Base-by-base conservation (phyloP, 192 early-diverging fungal species). In the Backusella morwellensis region DNA sequence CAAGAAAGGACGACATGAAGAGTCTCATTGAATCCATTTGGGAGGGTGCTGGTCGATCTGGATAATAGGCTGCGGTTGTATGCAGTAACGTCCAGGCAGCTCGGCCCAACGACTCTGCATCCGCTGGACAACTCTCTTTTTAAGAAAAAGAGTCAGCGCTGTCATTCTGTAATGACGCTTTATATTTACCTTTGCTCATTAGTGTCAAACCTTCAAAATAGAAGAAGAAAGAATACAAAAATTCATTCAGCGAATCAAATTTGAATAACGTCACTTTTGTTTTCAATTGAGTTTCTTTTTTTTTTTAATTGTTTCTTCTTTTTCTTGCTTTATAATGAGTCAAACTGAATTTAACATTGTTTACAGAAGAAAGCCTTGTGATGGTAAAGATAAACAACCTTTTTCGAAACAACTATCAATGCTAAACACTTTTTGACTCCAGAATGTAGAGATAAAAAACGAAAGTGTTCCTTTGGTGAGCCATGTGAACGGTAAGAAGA, bases 31-130 rank as follows among this genome's bases (percentile, higher is more conserved):
- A 89, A 15, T 84, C 76, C 82, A 94, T 92, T 80, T 99, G 91
- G 52, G 83, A 77, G 1, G 73, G 44, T 2, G 92, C 88, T 0
- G 98, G 95, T 19, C 78, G 82, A 32, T 94, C 90, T 0, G 98
- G 97, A 79, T 99, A 99, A 85, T 99, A 97, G 0, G 97, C 96
- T 4, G 96, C 95, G 91, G 97, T 97, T 0, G 97, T 97, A 82
- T 99, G 98, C 67, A 99, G 86, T 72, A 98, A 96, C 4, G 97
- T 98, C 98, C 98, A 99, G 0, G 96, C 96, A n/a, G 95, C 88
- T 4, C 88, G 84, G 29, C 98, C 98, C 19, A 99, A 91, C 32
- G 86, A 84, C 69, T 88, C 84, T 4, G 90, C 90, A 83, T 99
- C 96, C 0, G 95, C 90, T 15, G 96, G 96, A 80, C 96, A 97